Evolutionary conservation across 768 basidiomycete species (phyloP), one percentile per base, ranked within the genome.

Genomic region (Pisolithus albus): DNA sequence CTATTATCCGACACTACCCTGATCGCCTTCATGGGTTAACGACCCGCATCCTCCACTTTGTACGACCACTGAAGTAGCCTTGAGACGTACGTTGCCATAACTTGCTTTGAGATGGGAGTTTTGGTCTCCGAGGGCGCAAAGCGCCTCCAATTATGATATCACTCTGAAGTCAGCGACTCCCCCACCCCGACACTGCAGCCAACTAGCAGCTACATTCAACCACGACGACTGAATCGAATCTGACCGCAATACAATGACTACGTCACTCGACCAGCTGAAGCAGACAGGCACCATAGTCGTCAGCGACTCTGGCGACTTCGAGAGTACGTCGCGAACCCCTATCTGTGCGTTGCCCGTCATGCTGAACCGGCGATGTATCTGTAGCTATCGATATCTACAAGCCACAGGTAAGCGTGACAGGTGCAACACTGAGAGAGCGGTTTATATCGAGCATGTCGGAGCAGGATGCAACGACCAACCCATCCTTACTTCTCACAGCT

Each of bases 391-490:
- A 82, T 71, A 84, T 80, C 53, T 96, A 93, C 82, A 92, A 93
- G 77, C 94, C 94, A 60, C 92, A 88, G 76, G 83, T 80, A 69
- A 61, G 54, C 43, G 24, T 26, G 21, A 34, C 56, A 47, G 40
- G 11, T 34, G 13, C 19, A 4, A 6, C 10, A 7, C 3, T 28
- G 19, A 23, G 3, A 1, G 3, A 1, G 2, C 42, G n/a, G n/a
- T 6, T 13, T 30, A 24, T 10, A 21, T 8, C 18, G 28, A 49
- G 2, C 52, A 36, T 7, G 18, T 4, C 15, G 46, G n/a, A n/a
- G 52, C 64, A 92, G 83, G 92, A 95, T 76, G 94, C 94, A 30
- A 97, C 93, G 39, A 98, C 94, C 56, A 98, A 97, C 76, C 95
- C 94, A 11, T 91, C 88, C 19, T 72, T 92, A 64, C 90, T 97